phyloP scores from a whole-genome alignment of 1,139 yeast genomes.

The Zygosaccharomyces pseudobailii region DNA sequence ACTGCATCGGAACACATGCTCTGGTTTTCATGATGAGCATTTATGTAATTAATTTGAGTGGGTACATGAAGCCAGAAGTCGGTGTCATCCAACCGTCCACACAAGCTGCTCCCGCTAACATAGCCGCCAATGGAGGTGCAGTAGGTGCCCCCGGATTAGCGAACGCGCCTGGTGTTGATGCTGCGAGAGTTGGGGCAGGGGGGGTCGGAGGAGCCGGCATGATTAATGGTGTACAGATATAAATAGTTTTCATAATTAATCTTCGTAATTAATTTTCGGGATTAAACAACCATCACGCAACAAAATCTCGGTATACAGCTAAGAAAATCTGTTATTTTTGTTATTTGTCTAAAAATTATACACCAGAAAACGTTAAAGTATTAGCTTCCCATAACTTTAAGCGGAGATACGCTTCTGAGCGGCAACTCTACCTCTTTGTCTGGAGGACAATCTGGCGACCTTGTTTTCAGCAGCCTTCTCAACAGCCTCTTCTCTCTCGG shows the following conservation, averaged over 20 bases:
- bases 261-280: not conserved
- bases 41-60: constrained; percentile 49
- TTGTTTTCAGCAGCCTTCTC: constrained; percentile 87
- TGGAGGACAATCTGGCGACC: constrained; percentile 67
- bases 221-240: constrained; percentile 1
- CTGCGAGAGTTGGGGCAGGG: not conserved
- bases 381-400: constrained; percentile 27
- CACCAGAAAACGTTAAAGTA: constrained; percentile 16
- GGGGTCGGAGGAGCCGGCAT: not conserved
- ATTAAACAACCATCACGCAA: not conserved
- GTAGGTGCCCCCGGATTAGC: not conserved
- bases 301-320: constrained; percentile 4
- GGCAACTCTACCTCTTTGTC: constrained; percentile 92
- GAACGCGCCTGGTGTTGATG: not conserved
- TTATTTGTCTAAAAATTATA: constrained; percentile 12
- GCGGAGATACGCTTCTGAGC: constrained; percentile 71
- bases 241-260: not conserved
- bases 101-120: not conserved
- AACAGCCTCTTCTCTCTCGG: constrained; percentile 93
- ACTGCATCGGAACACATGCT: constrained; percentile 72
- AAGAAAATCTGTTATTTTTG: constrained; percentile 8
- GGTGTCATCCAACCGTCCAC: constrained; percentile 33
- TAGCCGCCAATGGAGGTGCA: constrained; percentile 4
- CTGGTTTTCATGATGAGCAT: constrained; percentile 64
- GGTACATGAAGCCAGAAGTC: constrained; percentile 45